A percentile compares a stretch with the other conserved stretches of the same genome.
phyloP scores from a whole-genome alignment of 2,329 filamentous ascomycete species.

The Sporothrix euskadiensis region DNA sequence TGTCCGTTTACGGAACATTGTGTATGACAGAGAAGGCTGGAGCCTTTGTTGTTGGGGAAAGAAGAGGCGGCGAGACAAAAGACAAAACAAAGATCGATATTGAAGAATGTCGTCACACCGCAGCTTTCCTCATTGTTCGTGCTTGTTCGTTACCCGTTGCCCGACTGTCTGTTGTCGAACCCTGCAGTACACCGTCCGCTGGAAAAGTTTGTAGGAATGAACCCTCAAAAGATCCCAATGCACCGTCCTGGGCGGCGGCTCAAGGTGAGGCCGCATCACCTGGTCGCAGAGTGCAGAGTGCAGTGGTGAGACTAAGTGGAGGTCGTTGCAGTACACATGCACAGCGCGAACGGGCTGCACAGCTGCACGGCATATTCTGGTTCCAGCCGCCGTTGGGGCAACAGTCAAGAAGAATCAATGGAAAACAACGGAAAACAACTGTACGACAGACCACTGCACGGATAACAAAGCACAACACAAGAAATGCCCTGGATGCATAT shows the following conservation, averaged over 20 bases:
- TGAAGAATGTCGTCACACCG: slow-evolving; percentile 7
- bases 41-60: background rate
- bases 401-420: background rate
- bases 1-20: background rate
- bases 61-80: background rate
- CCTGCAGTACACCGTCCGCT: slow-evolving; percentile 6
- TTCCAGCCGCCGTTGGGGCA: background rate
- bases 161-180: background rate
- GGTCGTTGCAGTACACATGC: background rate
- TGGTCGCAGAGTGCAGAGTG: slow-evolving; percentile 12
- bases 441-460: background rate
- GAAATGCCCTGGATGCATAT: slow-evolving; percentile 18
- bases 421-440: background rate
- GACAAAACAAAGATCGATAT: background rate
- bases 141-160: background rate
- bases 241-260: slow-evolving; percentile 12
- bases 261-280: slow-evolving; percentile 13
- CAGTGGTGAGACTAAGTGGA: background rate
- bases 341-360: background rate
- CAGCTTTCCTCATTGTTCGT: background rate
- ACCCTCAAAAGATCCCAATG: background rate
- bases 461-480: background rate
- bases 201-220: background rate
- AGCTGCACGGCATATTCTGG: background rate
- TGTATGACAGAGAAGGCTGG: background rate